These are phyloP conservation scores for Pilaira anomala DNA, from an alignment of 192 early-diverging fungal genomes.

Conservation along the genomic window DNA sequence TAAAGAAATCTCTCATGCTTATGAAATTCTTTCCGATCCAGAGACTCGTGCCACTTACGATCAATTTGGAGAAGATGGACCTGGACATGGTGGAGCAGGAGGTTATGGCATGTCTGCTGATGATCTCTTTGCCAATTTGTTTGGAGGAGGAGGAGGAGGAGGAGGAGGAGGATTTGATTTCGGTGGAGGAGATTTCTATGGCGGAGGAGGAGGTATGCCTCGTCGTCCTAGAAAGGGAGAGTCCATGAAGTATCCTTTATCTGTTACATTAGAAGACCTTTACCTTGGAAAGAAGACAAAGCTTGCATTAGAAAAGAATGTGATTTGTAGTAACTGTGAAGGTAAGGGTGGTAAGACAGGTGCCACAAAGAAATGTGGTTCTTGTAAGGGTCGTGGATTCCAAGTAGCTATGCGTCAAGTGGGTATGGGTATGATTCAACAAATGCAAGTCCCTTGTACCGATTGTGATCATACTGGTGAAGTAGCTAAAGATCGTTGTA, in stretches of 20 bases:
- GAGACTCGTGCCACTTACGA: slow-evolving; percentile 87
- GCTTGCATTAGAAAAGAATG: slow-evolving; percentile 78
- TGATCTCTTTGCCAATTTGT: slow-evolving; percentile 84
- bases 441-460: slow-evolving; percentile 79
- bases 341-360: slow-evolving; percentile 83
- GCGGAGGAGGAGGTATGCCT: slow-evolving; percentile 35
- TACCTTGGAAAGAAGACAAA: slow-evolving; percentile 87
- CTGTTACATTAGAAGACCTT: slow-evolving; percentile 89
- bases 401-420: slow-evolving; percentile 78
- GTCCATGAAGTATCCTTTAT: slow-evolving; percentile 68
- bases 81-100: slow-evolving; percentile 60
- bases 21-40: slow-evolving; percentile 80
- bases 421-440: slow-evolving; percentile 89
- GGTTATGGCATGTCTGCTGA: slow-evolving; percentile 70
- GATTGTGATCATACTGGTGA: slow-evolving; percentile 85
- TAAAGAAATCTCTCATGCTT: slow-evolving; percentile 89
- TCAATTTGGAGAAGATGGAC: slow-evolving; percentile 85
- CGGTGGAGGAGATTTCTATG: slow-evolving; percentile 32
- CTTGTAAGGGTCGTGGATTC: slow-evolving; percentile 79
- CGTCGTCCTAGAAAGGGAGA: slow-evolving; percentile 44
- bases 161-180: slow-evolving; percentile 46
- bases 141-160: slow-evolving; percentile 61
- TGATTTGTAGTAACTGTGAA: slow-evolving; percentile 59
- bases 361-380: slow-evolving; percentile 66
- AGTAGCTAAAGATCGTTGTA: slow-evolving; percentile 83